phyloP scores from a whole-genome alignment of 2,329 filamentous ascomycete genomes.

The Dothistroma pini region DNA sequence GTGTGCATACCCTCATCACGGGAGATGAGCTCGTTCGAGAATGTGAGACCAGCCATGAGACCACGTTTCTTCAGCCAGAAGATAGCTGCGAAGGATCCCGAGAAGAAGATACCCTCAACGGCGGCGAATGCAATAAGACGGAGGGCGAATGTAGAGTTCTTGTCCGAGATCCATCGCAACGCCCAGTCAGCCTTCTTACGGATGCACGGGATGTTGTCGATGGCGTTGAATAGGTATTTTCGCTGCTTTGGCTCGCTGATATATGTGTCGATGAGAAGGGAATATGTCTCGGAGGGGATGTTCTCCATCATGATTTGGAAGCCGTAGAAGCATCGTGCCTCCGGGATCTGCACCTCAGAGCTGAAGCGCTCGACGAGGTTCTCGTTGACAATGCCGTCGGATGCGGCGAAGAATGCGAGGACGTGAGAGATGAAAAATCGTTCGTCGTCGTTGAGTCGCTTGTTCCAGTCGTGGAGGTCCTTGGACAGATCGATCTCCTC shows the following conservation, averaged over 20 bases:
- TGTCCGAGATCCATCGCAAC: constrained; percentile 88
- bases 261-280: constrained; percentile 97
- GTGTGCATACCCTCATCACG: constrained; percentile 99
- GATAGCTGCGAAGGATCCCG: constrained; percentile 95
- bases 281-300: constrained; percentile 99
- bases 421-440: constrained; percentile 98
- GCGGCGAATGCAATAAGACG: constrained; percentile 95
- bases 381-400: constrained; percentile 99
- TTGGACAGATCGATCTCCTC: constrained; percentile 99
- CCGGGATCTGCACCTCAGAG: constrained; percentile 91
- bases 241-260: constrained; percentile 97
- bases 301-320: constrained; percentile 99
- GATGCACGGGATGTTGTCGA: constrained; percentile 98
- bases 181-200: constrained; percentile 99
- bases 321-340: constrained; percentile 99
- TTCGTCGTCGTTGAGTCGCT: constrained; percentile 93
- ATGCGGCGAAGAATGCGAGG: constrained; percentile 97
- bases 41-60: constrained; percentile 96
- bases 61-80: constrained; percentile 99
- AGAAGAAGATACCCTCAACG: constrained; percentile 99
- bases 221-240: constrained; percentile 93
- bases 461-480: constrained; percentile 99
- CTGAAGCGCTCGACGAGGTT: constrained; percentile 98
- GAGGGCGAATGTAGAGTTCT: constrained; percentile 89
- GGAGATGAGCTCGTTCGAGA: constrained; percentile 99